Base-by-base conservation (phyloP, 352 stramenopile species). In the Pythium coloratum region DNA sequence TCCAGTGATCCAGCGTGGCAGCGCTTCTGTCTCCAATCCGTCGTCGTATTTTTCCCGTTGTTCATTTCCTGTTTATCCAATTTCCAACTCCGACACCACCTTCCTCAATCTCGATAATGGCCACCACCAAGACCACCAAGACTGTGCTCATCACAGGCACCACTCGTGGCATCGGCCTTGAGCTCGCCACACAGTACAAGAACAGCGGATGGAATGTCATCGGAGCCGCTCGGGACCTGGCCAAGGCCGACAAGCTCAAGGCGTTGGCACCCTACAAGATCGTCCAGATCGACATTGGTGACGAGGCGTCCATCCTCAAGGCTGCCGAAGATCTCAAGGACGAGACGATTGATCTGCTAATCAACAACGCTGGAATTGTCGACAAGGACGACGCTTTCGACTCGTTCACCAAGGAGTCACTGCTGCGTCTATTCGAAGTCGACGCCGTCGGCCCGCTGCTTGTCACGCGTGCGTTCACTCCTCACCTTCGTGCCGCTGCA, bases 91-190 rank as follows among this genome's bases (percentile, higher is more conserved):
- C 20, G 20, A 24, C 20, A 24, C 20, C 20, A 0, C 20, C 0
- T 24, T 24, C 20, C 20, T 24, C 20, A 24, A 24, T 24, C 20
- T 24, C n/a, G n/a, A n/a, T n/a, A n/a, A n/a, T n/a, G n/a, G n/a
- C n/a, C n/a, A n/a, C n/a, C n/a, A n/a, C n/a, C n/a, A n/a, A n/a
- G n/a, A n/a, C n/a, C n/a, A 30, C 28, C 42, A 84, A 84, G 57
- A 83, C 73, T 7, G 75, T 88, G 20, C 66, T 86, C 26, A 77
- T 86, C 75, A 87, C 78, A 3, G 80, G 78, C 24, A 62, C 53
- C 50, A 82, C 55, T 1, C 77, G 78, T 9, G 78, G 78, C 47
- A 75, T 89, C 67, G 80, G 80, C 8, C 67, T 89, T 44, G 58
- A 58, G 26, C 70, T 89, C 13, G 66, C 67, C 36, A 61, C 78